Evolutionary conservation across 192 early-diverging fungal genomes (phyloP), one percentile per base, ranked within the genome.

Genomic region (Lobosporangium transversale): DNA sequence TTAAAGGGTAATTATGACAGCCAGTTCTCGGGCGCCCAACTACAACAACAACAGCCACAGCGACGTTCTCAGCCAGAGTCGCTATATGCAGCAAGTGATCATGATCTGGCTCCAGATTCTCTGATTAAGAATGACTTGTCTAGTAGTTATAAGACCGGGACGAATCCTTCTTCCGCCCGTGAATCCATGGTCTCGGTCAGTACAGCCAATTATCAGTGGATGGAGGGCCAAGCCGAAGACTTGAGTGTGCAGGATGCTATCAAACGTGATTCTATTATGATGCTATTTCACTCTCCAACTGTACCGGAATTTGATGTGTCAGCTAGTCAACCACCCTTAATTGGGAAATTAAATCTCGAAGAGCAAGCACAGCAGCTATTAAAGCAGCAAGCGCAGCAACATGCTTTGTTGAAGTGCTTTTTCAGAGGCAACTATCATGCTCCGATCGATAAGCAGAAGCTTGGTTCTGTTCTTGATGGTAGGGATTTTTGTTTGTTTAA

Each of bases 401-500:
- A 76, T 66, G 58, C 73, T 14, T 18, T 76, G 31, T 47, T 76
- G 9, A 76, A 76, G 59, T 67, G 62, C 48, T 67, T 66, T 23
- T 76, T 76, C 59, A 66, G 45, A 48, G 73, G 73, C 58, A 76
- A 76, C 48, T 76, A 76, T 14, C 58, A 54, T n/a, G 73, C 73
- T 2, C 73, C 73, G 3, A 12, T 66, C 3, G 55, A 67, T 47
- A 66, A 67, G 29, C 43, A 52, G n/a, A 49, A 66, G 1, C 53
- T 76, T 12, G 65, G 64, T 5, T 66, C 73, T 18, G 56, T 76
- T 18, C 58, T 76, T 27, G 73, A 76, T 67, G 73, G 73, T 76
- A 55, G 23, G 73, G 26, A 48, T 32, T 7, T n/a, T n/a, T n/a
- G n/a, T n/a, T n/a, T n/a, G n/a, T n/a, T n/a, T n/a, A n/a, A n/a